Conservation (phyloP, 78 protist genomes). For the Dictyostelium brefeldianum region DNA sequence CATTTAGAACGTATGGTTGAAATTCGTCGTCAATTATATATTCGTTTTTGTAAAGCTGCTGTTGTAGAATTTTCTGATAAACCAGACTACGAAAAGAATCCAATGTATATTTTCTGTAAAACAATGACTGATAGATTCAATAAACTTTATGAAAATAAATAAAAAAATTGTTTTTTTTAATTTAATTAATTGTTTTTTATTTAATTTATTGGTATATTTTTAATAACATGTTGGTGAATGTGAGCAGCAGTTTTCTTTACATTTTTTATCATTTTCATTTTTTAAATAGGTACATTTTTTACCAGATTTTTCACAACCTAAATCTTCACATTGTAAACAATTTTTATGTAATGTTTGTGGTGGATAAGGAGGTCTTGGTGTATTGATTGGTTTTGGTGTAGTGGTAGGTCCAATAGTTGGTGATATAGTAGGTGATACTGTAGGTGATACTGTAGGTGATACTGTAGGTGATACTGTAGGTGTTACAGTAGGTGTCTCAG, state of each 20-base stretch:
- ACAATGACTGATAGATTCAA: slow-evolving; percentile 38
- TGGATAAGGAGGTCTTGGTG: background rate
- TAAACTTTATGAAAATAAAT: background rate
- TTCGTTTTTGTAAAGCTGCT: slow-evolving; percentile 75
- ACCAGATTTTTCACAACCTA: background rate
- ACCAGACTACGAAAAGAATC: background rate
- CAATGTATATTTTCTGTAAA: slow-evolving; percentile 79
- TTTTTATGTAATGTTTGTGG: background rate
- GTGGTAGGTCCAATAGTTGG: background rate
- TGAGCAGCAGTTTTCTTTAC: slow-evolving; percentile 1
- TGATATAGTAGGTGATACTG: background rate
- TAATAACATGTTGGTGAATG: background rate
- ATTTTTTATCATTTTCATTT: background rate
- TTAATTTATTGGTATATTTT: background rate
- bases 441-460: background rate
- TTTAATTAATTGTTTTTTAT: background rate
- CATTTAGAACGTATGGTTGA: slow-evolving; percentile 74
- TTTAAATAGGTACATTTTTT: background rate
- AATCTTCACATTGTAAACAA: background rate
- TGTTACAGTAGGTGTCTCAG: background rate
- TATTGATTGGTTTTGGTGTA: too few relatives aligned
- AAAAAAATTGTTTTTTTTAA: background rate
- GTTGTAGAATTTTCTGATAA: slow-evolving; percentile 47
- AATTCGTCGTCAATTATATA: slow-evolving; percentile 74
- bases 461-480: background rate